Base-by-base conservation (phyloP, 306 rosid genomes). In the Prosopis cineraria region DNA sequence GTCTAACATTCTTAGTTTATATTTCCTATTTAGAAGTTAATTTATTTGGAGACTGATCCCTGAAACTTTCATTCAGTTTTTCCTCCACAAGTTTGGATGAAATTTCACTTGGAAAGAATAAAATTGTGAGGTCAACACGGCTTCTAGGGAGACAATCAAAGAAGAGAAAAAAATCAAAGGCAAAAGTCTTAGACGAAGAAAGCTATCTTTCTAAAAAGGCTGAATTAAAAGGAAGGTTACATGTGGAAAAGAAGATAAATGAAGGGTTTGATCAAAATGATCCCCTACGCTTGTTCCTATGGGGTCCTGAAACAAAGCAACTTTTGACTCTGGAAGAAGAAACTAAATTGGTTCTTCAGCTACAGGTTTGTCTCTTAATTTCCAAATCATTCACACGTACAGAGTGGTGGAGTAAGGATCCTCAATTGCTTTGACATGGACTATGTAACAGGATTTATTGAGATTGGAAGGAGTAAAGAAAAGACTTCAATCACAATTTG, bases 281-380 rank as follows among this genome's bases (percentile, higher is more conserved):
- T 73, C 95, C 92, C 62, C 75, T 94, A 78, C 89, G 91, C 58
- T 59, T 89, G 82, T 94, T 92, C 88, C 81, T 92, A 80, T 79
- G 89, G 86, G 92, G 88, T 75, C 91, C 97, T 59, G 97, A 91
- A 87, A 80, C 97, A 79, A 94, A 74, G 82, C 91, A 89, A 76
- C 93, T 90, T 75, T 89, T 94, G 89, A 88, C 93, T 62, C 56
- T 37, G 53, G 78, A 92, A 85, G 98, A 94, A 83, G 98, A 94
- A 84, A 70, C 89, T 50, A 81, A 82, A 78, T 80, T 90, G 88
- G 80, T 92, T 79, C 80, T 74, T 66, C 88, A 75, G 78, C 82
- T 94, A 79, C 95, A 94, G 97, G 98, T 94, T 72, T 31, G 19
- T 41, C 78, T 81, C 59, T 31, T 34, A 76, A 79, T 68, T 74